phyloP scores from a whole-genome alignment of 1,284 basidiomycete species.

The Crucibulum parvulum region DNA sequence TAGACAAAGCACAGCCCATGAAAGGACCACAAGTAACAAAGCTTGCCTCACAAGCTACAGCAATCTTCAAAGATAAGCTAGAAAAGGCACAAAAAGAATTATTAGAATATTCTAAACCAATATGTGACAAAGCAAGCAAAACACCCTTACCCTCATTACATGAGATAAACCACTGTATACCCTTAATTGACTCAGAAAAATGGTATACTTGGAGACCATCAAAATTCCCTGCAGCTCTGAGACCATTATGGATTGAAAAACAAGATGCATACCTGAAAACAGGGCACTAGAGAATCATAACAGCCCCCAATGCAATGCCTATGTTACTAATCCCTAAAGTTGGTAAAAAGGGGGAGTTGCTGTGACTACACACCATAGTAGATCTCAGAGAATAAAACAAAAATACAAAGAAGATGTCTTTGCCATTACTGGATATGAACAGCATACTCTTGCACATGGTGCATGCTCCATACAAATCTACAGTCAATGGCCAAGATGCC shows the following conservation, averaged over 20 bases:
- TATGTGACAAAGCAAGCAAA: slow-evolving; percentile 15
- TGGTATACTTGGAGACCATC: slow-evolving; percentile 25
- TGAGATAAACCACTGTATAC: slow-evolving; percentile 31
- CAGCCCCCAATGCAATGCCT: slow-evolving; percentile 24
- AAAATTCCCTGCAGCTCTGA: slow-evolving; percentile 22
- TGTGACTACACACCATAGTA: slow-evolving; percentile 14
- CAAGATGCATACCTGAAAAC: slow-evolving; percentile 17
- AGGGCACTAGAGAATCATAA: slow-evolving; percentile 24
- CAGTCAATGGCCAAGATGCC: slow-evolving; percentile 37
- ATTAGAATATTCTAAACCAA: slow-evolving; percentile 5
- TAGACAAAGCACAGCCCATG: slow-evolving; percentile 5
- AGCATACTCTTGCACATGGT: slow-evolving; percentile 26
- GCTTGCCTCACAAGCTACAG: slow-evolving; percentile 5
- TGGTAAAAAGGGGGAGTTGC: slow-evolving; percentile 1
- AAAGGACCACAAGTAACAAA: slow-evolving; percentile 7
- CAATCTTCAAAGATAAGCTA: slow-evolving; percentile 10
- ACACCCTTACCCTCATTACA: slow-evolving; percentile 24
- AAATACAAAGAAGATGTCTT: slow-evolving; percentile 19
- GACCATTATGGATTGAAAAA: slow-evolving; percentile 24
- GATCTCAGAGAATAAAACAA: slow-evolving; percentile 14
- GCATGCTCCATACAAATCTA: slow-evolving; percentile 19
- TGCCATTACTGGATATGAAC: slow-evolving; percentile 30
- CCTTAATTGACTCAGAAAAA: slow-evolving; percentile 23
- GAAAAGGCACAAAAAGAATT: slow-evolving; percentile 19
- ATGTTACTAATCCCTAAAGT: slow-evolving; percentile 34